A percentile compares a stretch with the other conserved stretches of the same genome.
These are phyloP conservation scores for Magnolia officinalis DNA, from an alignment of 164 flowering plant genomes.

Conservation along the genomic window DNA sequence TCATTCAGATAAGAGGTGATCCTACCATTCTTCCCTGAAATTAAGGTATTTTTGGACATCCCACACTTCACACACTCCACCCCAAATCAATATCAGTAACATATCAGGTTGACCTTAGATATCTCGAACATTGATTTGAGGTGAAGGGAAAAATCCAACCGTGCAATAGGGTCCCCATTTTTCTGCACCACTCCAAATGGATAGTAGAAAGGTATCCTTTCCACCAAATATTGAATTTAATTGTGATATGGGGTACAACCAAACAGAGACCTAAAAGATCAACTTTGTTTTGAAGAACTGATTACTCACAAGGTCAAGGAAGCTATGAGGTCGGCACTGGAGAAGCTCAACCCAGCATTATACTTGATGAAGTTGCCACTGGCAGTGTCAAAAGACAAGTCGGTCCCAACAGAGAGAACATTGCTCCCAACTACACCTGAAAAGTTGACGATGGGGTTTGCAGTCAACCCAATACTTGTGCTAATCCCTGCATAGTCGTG, in stretches of 20 bases:
- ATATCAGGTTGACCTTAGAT: too few species aligned
- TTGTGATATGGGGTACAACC: neutral
- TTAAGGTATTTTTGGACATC: too few species aligned
- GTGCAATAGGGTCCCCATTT: too few species aligned
- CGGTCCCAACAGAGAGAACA: conserved; percentile 46
- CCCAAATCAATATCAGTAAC: too few species aligned
- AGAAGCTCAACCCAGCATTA: conserved; percentile 56
- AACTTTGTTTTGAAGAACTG: neutral
- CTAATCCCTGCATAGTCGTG: conserved; percentile 71
- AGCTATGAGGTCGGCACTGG: conserved; percentile 56
- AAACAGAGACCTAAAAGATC: neutral
- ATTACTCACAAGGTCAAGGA: conserved; percentile 57
- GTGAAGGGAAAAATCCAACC: too few species aligned
- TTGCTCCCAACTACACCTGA: conserved; percentile 62
- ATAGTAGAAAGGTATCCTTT: too few species aligned
- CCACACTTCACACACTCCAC: too few species aligned
- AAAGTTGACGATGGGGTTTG: conserved; percentile 65
- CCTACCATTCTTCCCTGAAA: too few species aligned
- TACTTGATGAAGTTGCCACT: conserved; percentile 50
- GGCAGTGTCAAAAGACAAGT: conserved; percentile 64
- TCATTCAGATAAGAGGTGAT: neutral
- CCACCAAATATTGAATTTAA: too few species aligned
- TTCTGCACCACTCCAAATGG: too few species aligned
- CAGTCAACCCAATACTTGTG: conserved; percentile 68
- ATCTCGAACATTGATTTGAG: too few species aligned